phyloP scores from a whole-genome alignment of 2,329 filamentous ascomycete genomes.

The Aspergillus calidoustus region DNA sequence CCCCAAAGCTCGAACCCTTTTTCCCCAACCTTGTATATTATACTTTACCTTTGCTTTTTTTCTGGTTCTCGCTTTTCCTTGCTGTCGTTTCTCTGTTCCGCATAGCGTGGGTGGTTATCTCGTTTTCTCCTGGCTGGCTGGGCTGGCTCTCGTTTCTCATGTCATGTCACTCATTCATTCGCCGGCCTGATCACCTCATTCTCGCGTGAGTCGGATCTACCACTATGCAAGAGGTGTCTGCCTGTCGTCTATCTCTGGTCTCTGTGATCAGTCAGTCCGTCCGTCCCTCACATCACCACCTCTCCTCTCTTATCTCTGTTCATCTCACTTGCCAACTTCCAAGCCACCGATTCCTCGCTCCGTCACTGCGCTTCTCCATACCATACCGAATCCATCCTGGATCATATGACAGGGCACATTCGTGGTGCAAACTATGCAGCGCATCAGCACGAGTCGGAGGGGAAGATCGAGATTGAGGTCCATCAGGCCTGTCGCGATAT shows the following conservation, averaged over 20 bases:
- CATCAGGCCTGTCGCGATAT: background rate
- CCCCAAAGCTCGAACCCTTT: conserved; percentile 4
- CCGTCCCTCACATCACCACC: background rate
- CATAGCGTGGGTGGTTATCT: conserved; percentile 39
- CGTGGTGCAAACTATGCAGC: background rate
- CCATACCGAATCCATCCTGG: background rate
- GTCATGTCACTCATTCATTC: conserved; percentile 27
- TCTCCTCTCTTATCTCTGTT: background rate
- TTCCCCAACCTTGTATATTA: conserved; percentile 19
- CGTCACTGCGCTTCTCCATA: background rate
- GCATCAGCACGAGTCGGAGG: conserved; percentile 3
- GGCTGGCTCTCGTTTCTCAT: conserved; percentile 13
- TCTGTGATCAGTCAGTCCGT: conserved; percentile 14
- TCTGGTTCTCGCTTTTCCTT: conserved; percentile 5
- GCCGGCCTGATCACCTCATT: conserved; percentile 14
- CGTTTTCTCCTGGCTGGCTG: conserved; percentile 12
- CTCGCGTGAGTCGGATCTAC: conserved; percentile 4
- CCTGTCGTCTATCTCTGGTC: conserved; percentile 1
- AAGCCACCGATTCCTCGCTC: background rate
- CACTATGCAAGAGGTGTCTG: background rate
- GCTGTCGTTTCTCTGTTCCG: conserved; percentile 26
- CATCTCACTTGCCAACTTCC: background rate
- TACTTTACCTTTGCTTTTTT: conserved; percentile 13
- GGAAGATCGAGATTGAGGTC: background rate
- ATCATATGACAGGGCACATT: conserved; percentile 15